These are phyloP conservation scores for Thraustochytrium striatum DNA, from an alignment of 352 stramenopile species.

Conservation along the genomic window DNA sequence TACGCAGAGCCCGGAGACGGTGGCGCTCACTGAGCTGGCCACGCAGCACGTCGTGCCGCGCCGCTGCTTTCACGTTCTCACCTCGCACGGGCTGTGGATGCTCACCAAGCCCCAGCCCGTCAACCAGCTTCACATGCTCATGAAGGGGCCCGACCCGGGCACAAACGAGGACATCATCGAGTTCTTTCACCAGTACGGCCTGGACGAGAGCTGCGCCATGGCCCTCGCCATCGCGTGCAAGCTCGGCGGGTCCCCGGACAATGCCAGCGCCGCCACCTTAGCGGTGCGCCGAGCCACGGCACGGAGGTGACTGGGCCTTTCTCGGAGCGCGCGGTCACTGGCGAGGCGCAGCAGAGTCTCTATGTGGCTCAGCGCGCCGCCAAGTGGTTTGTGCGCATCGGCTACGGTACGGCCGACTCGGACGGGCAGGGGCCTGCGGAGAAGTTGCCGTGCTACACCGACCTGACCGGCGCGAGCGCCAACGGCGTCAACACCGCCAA, in stretches of 20 bases:
- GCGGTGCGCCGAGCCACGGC: too few species aligned
- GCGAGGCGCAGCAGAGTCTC: conserved; percentile 18
- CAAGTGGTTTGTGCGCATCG: conserved; percentile 33
- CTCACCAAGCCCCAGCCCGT: conserved; percentile 30
- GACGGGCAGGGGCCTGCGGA: background rate
- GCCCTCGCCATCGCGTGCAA: conserved; percentile 37
- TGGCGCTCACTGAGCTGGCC: conserved; percentile 23
- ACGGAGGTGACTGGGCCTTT: background rate
- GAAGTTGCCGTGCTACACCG: conserved; percentile 4
- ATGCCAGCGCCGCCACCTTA: background rate
- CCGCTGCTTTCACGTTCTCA: conserved; percentile 40
- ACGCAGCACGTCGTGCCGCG: conserved; percentile 31
- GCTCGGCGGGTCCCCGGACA: background rate
- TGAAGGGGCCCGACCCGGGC: conserved; percentile 30
- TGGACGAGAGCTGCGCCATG: conserved; percentile 42
- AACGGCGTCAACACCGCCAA: background rate
- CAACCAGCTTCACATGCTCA: conserved; percentile 35
- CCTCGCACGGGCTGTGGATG: conserved; percentile 39
- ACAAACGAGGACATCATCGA: conserved; percentile 39
- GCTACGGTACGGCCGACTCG: background rate
- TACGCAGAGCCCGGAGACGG: background rate
- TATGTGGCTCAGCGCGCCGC: conserved; percentile 10
- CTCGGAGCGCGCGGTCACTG: background rate
- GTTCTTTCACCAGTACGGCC: conserved; percentile 40
- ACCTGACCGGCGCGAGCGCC: background rate